Conservation (phyloP, 2,329 filamentous ascomycete species). For the Arthrobotrys musiformis region DNA sequence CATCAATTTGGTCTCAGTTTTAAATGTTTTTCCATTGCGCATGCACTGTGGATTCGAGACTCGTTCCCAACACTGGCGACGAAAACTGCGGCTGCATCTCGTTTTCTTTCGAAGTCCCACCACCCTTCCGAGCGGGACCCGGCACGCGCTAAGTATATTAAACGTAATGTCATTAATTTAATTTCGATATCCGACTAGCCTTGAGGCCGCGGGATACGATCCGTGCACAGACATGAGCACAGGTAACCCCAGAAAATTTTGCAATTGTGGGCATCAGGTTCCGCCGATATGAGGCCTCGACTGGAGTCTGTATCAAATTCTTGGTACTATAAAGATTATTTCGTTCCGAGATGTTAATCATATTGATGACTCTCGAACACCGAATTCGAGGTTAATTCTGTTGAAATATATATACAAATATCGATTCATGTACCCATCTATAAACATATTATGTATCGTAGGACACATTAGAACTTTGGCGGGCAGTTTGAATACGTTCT, state of each 20-base stretch:
- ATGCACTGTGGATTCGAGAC: no score
- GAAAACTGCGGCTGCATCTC: neutral
- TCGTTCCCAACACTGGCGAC: neutral
- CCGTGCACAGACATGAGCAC: neutral
- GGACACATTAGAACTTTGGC: no score
- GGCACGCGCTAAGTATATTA: neutral
- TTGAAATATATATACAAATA: no score
- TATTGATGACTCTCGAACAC: no score
- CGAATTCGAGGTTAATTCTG: no score
- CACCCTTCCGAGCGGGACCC: neutral
- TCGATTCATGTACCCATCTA: no score
- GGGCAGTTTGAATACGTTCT: neutral
- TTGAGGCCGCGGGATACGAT: neutral
- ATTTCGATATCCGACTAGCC: neutral
- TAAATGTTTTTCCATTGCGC: no score
- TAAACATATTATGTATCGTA: no score
- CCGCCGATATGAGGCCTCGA: neutral
- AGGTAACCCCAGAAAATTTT: slow-evolving; percentile 5
- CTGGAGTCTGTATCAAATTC: neutral
- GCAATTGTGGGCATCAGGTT: neutral
- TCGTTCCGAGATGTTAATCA: neutral
- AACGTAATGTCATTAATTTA: neutral
- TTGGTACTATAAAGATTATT: neutral
- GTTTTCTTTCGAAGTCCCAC: neutral
- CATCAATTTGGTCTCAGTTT: neutral